Evolutionary conservation across 176 grass and related monocot species (phyloP), one percentile per base, ranked within the genome.

Genomic region (sorghum (Sorghum bicolor)): DNA sequence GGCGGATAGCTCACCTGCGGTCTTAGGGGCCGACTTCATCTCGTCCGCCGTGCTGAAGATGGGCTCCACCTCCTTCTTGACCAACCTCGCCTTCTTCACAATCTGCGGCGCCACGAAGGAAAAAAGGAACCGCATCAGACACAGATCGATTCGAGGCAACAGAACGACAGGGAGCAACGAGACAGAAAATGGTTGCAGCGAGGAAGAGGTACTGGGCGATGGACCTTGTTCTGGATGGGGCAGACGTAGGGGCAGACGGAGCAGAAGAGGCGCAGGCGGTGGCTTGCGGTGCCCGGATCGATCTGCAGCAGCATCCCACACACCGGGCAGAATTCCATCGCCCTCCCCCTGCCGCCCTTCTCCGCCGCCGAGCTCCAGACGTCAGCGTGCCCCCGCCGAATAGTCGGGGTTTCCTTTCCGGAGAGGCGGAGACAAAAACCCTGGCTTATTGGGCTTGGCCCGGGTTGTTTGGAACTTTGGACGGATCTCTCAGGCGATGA

Each of bases 311-410:
- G 26, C 83, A 89, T 83, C 69, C 86, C 92, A 28, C 95, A 97
- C 28, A 26, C 67, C 41, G 95, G 88, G 67, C 92, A 94, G 90
- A 97, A 97, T 25, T 94, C 92, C 95, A 97, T 97, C 62, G 45
- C 39, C 66, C 39, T 34, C 14, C 53, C 4, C 5, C n/a, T 25
- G 40, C 73, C 60, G 70, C 78, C 16, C 13, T 25, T 34, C 71
- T 3, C 15, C 41, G 70, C 41, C 70, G 70, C 43, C 70, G 40
- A 24, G 25, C 70, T 29, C 3, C 43, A 19, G 70, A 48, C 25
- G 40, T 45, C 68, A 2, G 5, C 38, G 68, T 26, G 37, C 39
- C 37, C 37, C 69, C 39, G 67, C 67, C 38, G 37, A 71, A 43
- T 40, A 3, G 67, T 19, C 19, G 66, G 33, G 66, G 38, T 65